phyloP scores from a whole-genome alignment of 2,329 filamentous ascomycete species.

The Blumeria graminis region DNA sequence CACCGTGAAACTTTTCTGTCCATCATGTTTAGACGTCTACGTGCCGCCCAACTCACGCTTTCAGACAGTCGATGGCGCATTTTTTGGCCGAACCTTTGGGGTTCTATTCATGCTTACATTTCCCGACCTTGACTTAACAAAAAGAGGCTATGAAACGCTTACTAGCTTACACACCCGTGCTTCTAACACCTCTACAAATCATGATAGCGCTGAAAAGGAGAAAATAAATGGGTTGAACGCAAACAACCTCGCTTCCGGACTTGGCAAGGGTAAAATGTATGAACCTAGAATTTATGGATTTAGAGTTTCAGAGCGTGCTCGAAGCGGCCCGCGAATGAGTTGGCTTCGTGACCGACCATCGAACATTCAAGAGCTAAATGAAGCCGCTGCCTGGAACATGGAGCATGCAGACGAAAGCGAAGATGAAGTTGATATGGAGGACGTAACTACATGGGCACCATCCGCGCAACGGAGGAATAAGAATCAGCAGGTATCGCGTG shows the following conservation, averaged over 20 bases:
- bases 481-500: constrained; percentile 8
- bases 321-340: constrained; percentile 83
- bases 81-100: constrained; percentile 93
- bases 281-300: constrained; percentile 95
- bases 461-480: constrained; percentile 4
- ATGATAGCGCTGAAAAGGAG: constrained; percentile 20
- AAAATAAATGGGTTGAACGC: constrained; percentile 70
- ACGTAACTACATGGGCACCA: constrained; percentile 7
- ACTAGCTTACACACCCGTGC: constrained; percentile 15
- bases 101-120: constrained; percentile 97
- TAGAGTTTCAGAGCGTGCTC: constrained; percentile 70
- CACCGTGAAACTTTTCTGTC: constrained; percentile 96
- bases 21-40: constrained; percentile 88
- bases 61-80: constrained; percentile 90
- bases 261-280: constrained; percentile 67
- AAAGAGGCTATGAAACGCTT: constrained; percentile 39
- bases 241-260: constrained; percentile 67
- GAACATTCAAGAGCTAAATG: constrained; percentile 64
- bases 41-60: constrained; percentile 93
- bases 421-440: constrained; percentile 22
- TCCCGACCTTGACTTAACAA: constrained; percentile 74
- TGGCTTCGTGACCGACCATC: constrained; percentile 74
- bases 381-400: constrained; percentile 32
- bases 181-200: constrained; percentile 15
- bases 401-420: constrained; percentile 31